Evolutionary conservation across 768 basidiomycete genomes (phyloP), one percentile per base, ranked within the genome.

Genomic region (Pulveroboletus sp.): DNA sequence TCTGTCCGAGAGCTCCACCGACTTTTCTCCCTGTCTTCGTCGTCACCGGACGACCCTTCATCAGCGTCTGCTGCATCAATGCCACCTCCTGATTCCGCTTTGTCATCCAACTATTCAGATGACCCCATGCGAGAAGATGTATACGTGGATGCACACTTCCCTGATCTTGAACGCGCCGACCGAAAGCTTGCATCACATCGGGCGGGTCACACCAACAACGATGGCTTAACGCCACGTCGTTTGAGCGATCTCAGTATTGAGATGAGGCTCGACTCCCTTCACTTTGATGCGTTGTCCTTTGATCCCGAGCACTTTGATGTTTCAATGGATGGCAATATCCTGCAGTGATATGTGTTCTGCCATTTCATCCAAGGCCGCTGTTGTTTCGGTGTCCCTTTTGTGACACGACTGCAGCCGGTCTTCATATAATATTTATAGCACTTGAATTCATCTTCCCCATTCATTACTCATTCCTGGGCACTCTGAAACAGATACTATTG

Each of bases 271-370:
- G 82, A 86, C 60, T 86, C 86, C 30, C 70, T 88, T 47, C 83
- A 85, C 61, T 88, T 88, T 61, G 86, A 88, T 55, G 73, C 77
- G 1, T 57, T 88, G 39, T 84, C 82, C 46, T 84, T 88, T 48
- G 83, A 88, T 61, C 73, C 76, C 24, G 78, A 82, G 55, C 73
- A 71, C 36, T 83, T 85, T 62, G 53, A 65, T 46, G 33, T 68
- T 28, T 46, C 56, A 37, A 57, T 54, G 66, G 57, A 65, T 35
- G 50, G 50, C 9, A 45, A 46, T 43, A 6, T 41, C 18, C 28
- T 40, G 17, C 49, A 54, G 49, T 67, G 46, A 65, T 45, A 9
- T 43, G 17, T 47, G 17, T 32, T n/a, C 26, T 37, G 21, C 4
- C 10, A 32, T 38, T 11, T 30, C 27, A 31, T 21, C 5, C 44